Conservation (phyloP, 495 filamentous ascomycete genomes). For the Penicillium canariense region DNA sequence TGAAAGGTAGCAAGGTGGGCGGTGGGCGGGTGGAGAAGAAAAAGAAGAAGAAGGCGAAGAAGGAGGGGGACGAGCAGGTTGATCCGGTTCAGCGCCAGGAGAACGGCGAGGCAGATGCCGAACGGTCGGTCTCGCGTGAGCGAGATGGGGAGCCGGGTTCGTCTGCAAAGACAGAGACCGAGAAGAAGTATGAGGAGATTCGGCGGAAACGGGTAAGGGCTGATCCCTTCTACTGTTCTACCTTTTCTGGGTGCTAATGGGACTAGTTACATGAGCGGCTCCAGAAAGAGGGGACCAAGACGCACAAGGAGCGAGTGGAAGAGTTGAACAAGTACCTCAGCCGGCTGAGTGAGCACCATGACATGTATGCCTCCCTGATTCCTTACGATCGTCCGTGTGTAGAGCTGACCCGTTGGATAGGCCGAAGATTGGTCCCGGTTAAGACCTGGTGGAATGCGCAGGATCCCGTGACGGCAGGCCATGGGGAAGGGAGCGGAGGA, state of each 20-base stretch:
- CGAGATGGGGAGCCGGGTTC: constrained; percentile 7
- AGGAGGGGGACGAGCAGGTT: constrained; percentile 32
- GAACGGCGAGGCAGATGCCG: neutral
- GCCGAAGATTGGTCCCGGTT: constrained; percentile 77
- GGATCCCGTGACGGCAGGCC: no score
- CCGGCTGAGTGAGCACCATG: constrained; percentile 91
- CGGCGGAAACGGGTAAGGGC: constrained; percentile 67
- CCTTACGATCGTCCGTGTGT: neutral
- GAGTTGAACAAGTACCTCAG: constrained; percentile 92
- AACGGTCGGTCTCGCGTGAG: neutral
- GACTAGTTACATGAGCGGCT: constrained; percentile 68
- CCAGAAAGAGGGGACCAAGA: constrained; percentile 82
- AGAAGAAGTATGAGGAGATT: constrained; percentile 75
- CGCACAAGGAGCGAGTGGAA: constrained; percentile 95
- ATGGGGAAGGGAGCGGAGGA: no score
- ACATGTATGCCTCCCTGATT: constrained; percentile 64
- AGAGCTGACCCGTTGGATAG: constrained; percentile 28
- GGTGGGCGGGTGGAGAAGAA: constrained; percentile 52
- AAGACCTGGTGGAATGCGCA: neutral
- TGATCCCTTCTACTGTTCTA: neutral
- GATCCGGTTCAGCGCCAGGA: constrained; percentile 4
- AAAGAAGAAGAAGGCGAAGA: constrained; percentile 65
- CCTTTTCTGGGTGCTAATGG: neutral
- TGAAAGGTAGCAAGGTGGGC: constrained; percentile 69
- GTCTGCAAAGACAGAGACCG: constrained; percentile 77